Percentiles rank a stretch among this genome's conserved stretches.
phyloP scores from a whole-genome alignment of 2,329 filamentous ascomycete species.

The Dendrostoma leiphaemia region DNA sequence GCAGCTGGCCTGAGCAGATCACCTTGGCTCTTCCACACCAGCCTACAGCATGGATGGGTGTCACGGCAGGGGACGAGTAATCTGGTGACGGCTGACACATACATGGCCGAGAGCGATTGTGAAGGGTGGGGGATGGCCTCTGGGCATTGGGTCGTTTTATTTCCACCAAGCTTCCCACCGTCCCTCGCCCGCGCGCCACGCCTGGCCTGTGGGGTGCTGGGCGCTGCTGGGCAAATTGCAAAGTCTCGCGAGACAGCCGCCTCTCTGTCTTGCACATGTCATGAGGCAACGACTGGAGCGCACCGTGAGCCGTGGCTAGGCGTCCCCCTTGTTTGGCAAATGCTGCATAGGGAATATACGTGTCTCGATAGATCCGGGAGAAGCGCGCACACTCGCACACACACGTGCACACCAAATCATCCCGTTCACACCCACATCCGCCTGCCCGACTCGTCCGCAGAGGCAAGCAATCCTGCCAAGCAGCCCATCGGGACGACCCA shows the following conservation, averaged over 20 bases:
- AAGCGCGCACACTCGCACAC: too few relatives aligned
- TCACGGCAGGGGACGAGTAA: too few relatives aligned
- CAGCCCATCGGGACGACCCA: background rate
- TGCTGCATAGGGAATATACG: background rate
- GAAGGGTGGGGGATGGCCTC: background rate
- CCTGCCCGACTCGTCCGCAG: background rate
- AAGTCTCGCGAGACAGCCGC: background rate
- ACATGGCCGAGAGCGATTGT: too few relatives aligned
- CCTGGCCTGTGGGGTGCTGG: background rate
- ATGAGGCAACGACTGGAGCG: too few relatives aligned
- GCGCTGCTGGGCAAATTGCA: background rate
- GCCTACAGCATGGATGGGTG: background rate
- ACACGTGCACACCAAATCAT: background rate
- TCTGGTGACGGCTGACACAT: too few relatives aligned
- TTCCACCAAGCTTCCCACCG: background rate
- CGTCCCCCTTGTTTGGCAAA: too few relatives aligned
- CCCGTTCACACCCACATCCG: background rate
- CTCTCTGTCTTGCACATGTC: background rate
- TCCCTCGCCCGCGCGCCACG: background rate
- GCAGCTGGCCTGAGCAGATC: background rate
- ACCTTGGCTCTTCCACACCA: background rate
- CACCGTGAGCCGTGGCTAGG: too few relatives aligned
- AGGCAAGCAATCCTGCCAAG: too few relatives aligned
- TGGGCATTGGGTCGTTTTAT: background rate
- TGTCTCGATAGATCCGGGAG: background rate